A percentile compares a stretch with the other conserved stretches of the same genome.
Conservation (phyloP, 2,329 filamentous ascomycete genomes). For the Paecilomyces fulvus region DNA sequence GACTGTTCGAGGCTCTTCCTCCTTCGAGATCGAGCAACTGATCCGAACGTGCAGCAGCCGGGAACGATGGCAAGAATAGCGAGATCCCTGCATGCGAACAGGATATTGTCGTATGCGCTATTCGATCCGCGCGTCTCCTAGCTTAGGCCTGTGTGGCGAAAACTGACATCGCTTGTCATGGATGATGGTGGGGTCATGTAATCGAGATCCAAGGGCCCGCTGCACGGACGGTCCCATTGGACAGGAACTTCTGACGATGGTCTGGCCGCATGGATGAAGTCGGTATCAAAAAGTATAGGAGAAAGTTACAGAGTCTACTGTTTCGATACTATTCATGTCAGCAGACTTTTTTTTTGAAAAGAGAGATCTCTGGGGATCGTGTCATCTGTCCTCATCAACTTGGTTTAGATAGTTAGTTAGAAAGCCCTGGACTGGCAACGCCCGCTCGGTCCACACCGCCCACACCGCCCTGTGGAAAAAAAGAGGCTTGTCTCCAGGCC, state of each 20-base stretch:
- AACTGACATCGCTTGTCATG: neutral
- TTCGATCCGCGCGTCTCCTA: neutral
- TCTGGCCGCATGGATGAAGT: neutral
- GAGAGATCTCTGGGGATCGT: too few relatives aligned
- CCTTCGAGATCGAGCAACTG: neutral
- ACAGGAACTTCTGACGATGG: neutral
- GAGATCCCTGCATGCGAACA: neutral
- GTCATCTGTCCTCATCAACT: too few relatives aligned
- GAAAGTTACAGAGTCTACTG: too few relatives aligned
- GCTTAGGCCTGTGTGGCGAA: neutral
- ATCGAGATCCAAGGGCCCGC: neutral
- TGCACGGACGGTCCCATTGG: neutral
- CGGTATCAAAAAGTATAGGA: neutral
- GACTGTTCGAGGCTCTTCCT: neutral
- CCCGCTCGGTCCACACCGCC: neutral
- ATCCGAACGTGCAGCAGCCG: neutral
- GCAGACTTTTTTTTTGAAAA: too few relatives aligned
- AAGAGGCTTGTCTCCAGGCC: too few relatives aligned
- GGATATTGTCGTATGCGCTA: neutral
- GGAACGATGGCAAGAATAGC: too few relatives aligned
- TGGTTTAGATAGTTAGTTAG: too few relatives aligned
- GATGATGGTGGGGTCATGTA: neutral
- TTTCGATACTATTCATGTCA: too few relatives aligned
- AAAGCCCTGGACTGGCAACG: too few relatives aligned
- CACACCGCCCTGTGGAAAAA: neutral